phyloP scores from a whole-genome alignment of 768 basidiomycete genomes.

The Mycena haematopus region DNA sequence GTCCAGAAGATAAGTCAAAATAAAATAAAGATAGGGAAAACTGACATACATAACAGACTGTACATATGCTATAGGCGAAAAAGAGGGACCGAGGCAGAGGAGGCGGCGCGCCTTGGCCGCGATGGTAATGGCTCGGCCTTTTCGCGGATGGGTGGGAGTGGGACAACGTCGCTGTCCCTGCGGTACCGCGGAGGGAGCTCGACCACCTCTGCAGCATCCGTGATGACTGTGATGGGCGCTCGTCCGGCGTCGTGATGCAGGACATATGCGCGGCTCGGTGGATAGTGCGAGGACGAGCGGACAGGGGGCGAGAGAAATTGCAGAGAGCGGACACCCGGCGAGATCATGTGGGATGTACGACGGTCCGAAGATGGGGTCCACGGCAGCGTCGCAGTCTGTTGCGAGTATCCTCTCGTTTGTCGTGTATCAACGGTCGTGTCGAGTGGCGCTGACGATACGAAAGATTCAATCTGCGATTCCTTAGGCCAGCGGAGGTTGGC shows the following conservation, averaged over 20 bases:
- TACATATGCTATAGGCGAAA: background rate
- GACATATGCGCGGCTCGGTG: constrained; percentile 38
- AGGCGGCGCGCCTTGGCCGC: background rate
- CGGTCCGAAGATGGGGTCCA: background rate
- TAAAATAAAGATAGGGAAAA: too few relatives aligned
- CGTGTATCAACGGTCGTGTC: too few relatives aligned
- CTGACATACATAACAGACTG: too few relatives aligned
- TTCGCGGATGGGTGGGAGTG: background rate
- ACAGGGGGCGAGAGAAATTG: background rate
- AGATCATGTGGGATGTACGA: background rate
- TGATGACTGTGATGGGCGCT: constrained; percentile 47
- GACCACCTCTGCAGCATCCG: constrained; percentile 42
- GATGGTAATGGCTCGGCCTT: background rate
- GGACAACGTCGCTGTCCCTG: background rate
- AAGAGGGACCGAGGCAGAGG: background rate
- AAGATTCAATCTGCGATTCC: too few relatives aligned
- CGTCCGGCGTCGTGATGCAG: constrained; percentile 50
- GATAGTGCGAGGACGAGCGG: background rate
- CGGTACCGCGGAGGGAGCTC: constrained; percentile 45
- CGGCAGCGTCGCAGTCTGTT: too few relatives aligned
- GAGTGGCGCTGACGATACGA: too few relatives aligned
- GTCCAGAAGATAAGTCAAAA: too few relatives aligned
- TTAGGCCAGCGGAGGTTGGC: too few relatives aligned
- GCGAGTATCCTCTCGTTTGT: background rate
- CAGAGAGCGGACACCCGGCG: background rate